Evolutionary conservation across 352 stramenopile genomes (phyloP), one percentile per base, ranked within the genome.

Genomic region (Pythium brassicae): DNA sequence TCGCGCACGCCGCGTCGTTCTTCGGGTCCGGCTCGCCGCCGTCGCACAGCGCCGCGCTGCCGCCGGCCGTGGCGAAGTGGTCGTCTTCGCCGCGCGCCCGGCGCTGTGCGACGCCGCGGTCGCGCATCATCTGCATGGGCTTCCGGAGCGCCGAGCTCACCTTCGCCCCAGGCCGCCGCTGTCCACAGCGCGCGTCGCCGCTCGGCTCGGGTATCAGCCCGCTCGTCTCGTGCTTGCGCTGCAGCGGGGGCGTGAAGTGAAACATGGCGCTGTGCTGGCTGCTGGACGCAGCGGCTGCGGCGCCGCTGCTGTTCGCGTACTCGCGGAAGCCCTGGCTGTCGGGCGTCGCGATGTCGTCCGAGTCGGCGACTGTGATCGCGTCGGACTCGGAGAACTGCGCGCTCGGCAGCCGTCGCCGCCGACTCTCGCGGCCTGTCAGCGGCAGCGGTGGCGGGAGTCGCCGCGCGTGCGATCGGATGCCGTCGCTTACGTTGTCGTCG

Each of bases 331-430:
- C 61, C 42, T 68, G 55, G 34, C 62, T 62, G n/a, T 67, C 68
- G 27, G 66, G 46, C 10, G 59, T 62, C 34, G 44, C 56, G 47
- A 65, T 74, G 11, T 62, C 66, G 14, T 71, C 66, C 49, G 57
- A 63, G 14, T 65, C 63, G 1, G 51, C 59, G 52, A 61, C 65
- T 17, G 66, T 61, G 11, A 67, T 20, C 3, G 55, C 58, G 20
- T 72, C 61, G 1, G 50, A 47, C 17, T 65, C 51, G 7, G 57
- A 63, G 15, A 59, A 55, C 19, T 47, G 50, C 17, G 57, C 34
- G 22, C 14, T 65, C 51, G 27, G 52, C 27, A 22, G 32, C 35
- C 19, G 35, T 22, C 26, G 32, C 35, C 19, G 35, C 17, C 25
- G 34, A 29, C 23, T 17, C 40, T 7, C 15, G 27, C n/a, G 15